Percentiles rank a stretch among this genome's conserved stretches.
phyloP scores from a whole-genome alignment of 805 yeast genomes.

The Suhomyces kilbournensis region DNA sequence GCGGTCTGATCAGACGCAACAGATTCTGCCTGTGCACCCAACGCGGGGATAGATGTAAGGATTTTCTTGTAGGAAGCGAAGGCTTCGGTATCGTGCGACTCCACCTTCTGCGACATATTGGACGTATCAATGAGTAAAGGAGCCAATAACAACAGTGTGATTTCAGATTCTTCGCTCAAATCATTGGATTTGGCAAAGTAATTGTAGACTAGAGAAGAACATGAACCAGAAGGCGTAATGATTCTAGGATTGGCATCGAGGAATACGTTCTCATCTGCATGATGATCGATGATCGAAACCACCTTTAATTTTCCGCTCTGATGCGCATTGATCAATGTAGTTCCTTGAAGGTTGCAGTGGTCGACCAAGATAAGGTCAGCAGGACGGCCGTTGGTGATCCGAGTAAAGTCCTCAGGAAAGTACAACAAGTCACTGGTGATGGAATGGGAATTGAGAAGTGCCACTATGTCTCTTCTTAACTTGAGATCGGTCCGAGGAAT shows the following conservation, averaged over 20 bases:
- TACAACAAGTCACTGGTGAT: slow-evolving; percentile 51
- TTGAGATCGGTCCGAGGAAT: slow-evolving; percentile 63
- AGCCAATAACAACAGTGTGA: slow-evolving; percentile 51
- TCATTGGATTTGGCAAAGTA: slow-evolving; percentile 45
- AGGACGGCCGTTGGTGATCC: slow-evolving; percentile 11
- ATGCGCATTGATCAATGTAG: slow-evolving; percentile 25
- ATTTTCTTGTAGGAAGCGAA: slow-evolving; percentile 34
- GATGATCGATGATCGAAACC: slow-evolving; percentile 80
- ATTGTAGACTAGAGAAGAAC: slow-evolving; percentile 69
- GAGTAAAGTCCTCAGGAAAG: slow-evolving; percentile 63
- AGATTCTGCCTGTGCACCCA: neutral
- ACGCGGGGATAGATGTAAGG: slow-evolving; percentile 3
- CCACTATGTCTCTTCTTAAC: slow-evolving; percentile 68
- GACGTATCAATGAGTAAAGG: slow-evolving; percentile 79
- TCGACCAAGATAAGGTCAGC: slow-evolving; percentile 68
- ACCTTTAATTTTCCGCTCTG: slow-evolving; percentile 33
- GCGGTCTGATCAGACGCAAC: slow-evolving; percentile 4
- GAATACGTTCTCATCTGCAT: slow-evolving; percentile 61
- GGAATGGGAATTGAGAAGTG: slow-evolving; percentile 46
- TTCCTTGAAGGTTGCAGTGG: slow-evolving; percentile 67
- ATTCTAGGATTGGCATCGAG: slow-evolving; percentile 57
- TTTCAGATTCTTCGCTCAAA: slow-evolving; percentile 21
- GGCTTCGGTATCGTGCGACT: slow-evolving; percentile 52
- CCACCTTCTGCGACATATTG: slow-evolving; percentile 62
- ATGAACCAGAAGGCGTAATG: slow-evolving; percentile 67